phyloP scores from a whole-genome alignment of 2,329 filamentous ascomycete species.

The Hawksworthiomyces lignivorus region DNA sequence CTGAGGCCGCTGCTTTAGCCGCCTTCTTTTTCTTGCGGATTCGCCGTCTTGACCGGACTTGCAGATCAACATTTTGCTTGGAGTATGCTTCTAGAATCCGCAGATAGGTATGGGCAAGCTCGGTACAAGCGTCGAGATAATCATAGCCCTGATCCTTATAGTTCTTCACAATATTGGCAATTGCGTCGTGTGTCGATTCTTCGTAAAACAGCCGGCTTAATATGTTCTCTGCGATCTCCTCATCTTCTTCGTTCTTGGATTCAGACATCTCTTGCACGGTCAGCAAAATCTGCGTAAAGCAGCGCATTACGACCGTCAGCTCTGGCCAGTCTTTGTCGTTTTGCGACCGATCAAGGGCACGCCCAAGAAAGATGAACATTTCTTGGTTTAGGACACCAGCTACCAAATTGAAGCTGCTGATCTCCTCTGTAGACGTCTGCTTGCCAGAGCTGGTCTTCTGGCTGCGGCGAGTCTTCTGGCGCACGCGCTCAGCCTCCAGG shows the following conservation, averaged over 20 bases:
- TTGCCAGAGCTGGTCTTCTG: slow-evolving; percentile 31
- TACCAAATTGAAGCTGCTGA: slow-evolving; percentile 77
- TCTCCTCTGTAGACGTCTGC: slow-evolving; percentile 35
- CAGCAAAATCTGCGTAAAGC: slow-evolving; percentile 87
- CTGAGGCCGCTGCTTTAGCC: slow-evolving; percentile 30
- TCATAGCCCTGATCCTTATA: slow-evolving; percentile 93
- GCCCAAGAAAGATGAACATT: slow-evolving; percentile 83
- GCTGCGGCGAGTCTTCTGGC: slow-evolving; percentile 49
- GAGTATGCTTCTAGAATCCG: slow-evolving; percentile 89
- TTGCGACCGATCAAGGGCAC: slow-evolving; percentile 68
- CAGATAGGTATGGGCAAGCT: slow-evolving; percentile 84
- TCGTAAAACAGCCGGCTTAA: slow-evolving; percentile 98
- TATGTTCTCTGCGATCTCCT: slow-evolving; percentile 97
- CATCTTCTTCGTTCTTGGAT: slow-evolving; percentile 80
- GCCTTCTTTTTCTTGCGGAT: slow-evolving; percentile 67
- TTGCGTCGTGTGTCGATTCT: slow-evolving; percentile 82
- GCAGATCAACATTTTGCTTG: slow-evolving; percentile 89
- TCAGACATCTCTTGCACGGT: slow-evolving; percentile 90
- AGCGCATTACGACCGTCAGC: slow-evolving; percentile 80
- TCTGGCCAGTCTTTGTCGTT: slow-evolving; percentile 85
- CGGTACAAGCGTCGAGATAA: slow-evolving; percentile 86
- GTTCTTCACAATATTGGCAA: slow-evolving; percentile 70
- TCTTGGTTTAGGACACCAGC: slow-evolving; percentile 90
- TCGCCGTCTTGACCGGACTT: slow-evolving; percentile 74
- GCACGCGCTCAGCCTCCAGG: slow-evolving; percentile 70